These are phyloP conservation scores for Fusarium sororula DNA, from an alignment of 2,329 filamentous ascomycete genomes.

Conservation along the genomic window DNA sequence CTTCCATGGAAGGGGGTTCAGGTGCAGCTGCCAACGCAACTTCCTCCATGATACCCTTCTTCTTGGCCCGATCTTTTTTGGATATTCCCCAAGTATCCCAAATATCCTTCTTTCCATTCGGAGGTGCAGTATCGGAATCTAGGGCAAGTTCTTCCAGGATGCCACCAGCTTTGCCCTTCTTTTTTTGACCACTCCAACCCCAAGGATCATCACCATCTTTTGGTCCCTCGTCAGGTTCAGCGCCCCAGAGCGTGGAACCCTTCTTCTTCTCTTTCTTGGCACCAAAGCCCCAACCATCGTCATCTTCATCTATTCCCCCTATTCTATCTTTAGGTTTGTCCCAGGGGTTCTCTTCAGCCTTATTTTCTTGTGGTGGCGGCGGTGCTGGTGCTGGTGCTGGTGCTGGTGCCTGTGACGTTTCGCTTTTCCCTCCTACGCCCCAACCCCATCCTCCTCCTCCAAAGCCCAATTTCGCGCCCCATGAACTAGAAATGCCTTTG, in stretches of 20 bases:
- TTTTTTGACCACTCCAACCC: slow-evolving; percentile 50
- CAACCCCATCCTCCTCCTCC: slow-evolving; percentile 51
- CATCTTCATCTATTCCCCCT: slow-evolving; percentile 14
- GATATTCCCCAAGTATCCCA: slow-evolving; percentile 46
- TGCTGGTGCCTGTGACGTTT: slow-evolving; percentile 48
- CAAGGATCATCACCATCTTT: slow-evolving; percentile 46
- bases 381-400: slow-evolving; percentile 54
- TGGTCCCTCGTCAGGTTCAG: slow-evolving; percentile 44
- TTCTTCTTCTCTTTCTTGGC: slow-evolving; percentile 56
- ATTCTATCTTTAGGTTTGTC: slow-evolving; percentile 56
- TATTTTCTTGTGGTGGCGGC: slow-evolving; percentile 26
- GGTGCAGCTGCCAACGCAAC: slow-evolving; percentile 28
- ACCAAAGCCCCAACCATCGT: slow-evolving; percentile 46
- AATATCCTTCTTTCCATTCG: slow-evolving; percentile 43
- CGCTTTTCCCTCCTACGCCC: slow-evolving; percentile 11
- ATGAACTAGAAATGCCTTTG: slow-evolving; percentile 62
- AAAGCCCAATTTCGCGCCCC: slow-evolving; percentile 66
- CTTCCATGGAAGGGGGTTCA: slow-evolving; percentile 39
- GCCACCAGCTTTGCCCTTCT: slow-evolving; percentile 45
- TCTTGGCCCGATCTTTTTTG: slow-evolving; percentile 47
- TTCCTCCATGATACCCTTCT: slow-evolving; percentile 44
- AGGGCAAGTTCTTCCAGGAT: slow-evolving; percentile 27
- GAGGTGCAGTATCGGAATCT: slow-evolving; percentile 37
- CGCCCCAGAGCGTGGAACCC: slow-evolving; percentile 47
- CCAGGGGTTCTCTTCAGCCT: slow-evolving; percentile 57